Evolutionary conservation across 2,329 filamentous ascomycete species (phyloP).

Genomic region (Neoarthrinium moseri): DNA sequence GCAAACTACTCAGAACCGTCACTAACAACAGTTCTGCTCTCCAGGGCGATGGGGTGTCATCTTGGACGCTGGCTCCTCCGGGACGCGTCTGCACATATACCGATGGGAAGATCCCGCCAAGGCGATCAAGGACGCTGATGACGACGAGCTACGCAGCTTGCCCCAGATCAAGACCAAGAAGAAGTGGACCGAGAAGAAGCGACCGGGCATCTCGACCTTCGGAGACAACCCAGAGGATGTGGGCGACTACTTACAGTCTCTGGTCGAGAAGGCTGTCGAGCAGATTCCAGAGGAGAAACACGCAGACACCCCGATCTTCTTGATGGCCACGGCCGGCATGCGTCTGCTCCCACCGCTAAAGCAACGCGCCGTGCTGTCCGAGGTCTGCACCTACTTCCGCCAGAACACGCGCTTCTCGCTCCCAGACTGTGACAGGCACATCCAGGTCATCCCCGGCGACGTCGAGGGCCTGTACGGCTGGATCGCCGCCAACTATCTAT

Average conservation of each 20-base stretch:
- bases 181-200: conserved; percentile 89
- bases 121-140: conserved; percentile 60
- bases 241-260: conserved; percentile 77
- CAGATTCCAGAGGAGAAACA: conserved; percentile 76
- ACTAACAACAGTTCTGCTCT: background rate
- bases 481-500: conserved; percentile 93
- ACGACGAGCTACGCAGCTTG: conserved; percentile 63
- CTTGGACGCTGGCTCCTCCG: conserved; percentile 95
- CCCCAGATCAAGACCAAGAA: conserved; percentile 82
- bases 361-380: conserved; percentile 68
- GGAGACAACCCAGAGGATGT: conserved; percentile 73
- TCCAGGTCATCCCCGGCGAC: conserved; percentile 93
- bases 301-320: conserved; percentile 83
- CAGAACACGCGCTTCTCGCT: conserved; percentile 77
- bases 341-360: conserved; percentile 75
- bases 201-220: conserved; percentile 90
- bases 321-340: conserved; percentile 96
- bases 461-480: conserved; percentile 96
- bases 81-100: conserved; percentile 92
- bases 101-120: conserved; percentile 79
- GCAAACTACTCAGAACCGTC: background rate
- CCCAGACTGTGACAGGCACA: conserved; percentile 84
- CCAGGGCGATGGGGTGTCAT: conserved; percentile 83
- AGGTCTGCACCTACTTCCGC: conserved; percentile 81
- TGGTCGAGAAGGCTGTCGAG: conserved; percentile 79